Evolutionary conservation across 257 asterid genomes (phyloP).

Genomic region (Oldenlandia corymbosa): DNA sequence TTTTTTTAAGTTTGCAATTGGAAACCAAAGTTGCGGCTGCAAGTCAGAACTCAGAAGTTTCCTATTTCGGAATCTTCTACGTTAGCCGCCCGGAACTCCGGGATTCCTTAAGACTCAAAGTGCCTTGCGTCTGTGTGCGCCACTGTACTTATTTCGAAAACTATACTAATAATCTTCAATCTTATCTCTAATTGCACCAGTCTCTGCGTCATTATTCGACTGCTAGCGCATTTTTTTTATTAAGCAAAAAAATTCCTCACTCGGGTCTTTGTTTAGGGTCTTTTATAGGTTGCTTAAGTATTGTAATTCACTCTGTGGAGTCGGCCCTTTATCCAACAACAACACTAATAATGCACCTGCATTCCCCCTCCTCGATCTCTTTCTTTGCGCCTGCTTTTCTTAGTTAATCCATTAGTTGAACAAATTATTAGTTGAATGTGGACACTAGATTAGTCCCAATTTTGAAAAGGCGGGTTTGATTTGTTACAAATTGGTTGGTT

Average conservation of each 20-base stretch:
- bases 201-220: conserved; percentile 23
- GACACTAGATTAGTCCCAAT: conserved; percentile 37
- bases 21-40: background rate
- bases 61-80: conserved; percentile 10
- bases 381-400: conserved; percentile 13
- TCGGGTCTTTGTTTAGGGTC: no score
- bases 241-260: background rate
- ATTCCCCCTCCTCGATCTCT: background rate
- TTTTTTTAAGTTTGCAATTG: background rate
- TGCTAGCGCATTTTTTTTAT: conserved; percentile 20
- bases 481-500: no score
- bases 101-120: background rate
- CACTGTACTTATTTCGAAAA: background rate
- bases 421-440: conserved; percentile 31
- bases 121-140: background rate
- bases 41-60: conserved; percentile 14
- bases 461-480: conserved; percentile 4
- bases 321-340: conserved; percentile 7
- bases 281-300: background rate
- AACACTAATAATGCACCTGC: background rate
- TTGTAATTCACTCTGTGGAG: background rate
- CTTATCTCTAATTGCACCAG: conserved; percentile 18
- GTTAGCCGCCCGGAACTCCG: conserved; percentile 10
- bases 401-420: conserved; percentile 25
- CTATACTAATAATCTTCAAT: conserved; percentile 4